A percentile compares a stretch with the other conserved stretches of the same genome.
Conservation (phyloP, 2,329 filamentous ascomycete species). For the Aspergillus sp. region DNA sequence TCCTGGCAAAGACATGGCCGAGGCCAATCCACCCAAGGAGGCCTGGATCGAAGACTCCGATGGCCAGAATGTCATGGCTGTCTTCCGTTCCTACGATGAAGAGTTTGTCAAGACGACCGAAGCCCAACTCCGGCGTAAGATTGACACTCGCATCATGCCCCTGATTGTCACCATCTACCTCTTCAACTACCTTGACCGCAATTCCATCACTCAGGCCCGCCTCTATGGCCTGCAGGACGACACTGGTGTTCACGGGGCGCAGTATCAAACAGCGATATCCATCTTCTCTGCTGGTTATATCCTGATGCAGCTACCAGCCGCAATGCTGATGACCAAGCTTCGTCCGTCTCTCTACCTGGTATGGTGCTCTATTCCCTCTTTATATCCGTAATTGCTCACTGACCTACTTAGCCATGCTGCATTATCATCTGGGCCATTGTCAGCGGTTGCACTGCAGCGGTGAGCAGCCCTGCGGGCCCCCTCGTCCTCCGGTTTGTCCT, state of each 20-base stretch:
- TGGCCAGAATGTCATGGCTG: neutral
- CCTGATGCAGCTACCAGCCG: too few species aligned
- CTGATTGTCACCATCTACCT: neutral
- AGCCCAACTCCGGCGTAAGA: neutral
- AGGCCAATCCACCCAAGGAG: neutral
- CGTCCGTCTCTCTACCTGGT: too few species aligned
- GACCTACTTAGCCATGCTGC: too few species aligned
- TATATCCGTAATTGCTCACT: too few species aligned
- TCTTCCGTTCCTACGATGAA: neutral
- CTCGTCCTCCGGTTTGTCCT: neutral
- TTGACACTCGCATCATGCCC: neutral
- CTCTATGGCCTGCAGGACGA: neutral
- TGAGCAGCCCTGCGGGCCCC: neutral
- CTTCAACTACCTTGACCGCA: constrained; percentile 1
- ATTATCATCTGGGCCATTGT: too few species aligned
- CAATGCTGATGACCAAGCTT: too few species aligned
- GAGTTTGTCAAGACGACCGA: neutral
- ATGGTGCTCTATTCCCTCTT: too few species aligned
- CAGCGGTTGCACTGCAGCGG: too few species aligned
- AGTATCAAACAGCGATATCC: neutral
- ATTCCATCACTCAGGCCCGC: constrained; percentile 1
- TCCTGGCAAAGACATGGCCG: neutral
- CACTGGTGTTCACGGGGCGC: neutral
- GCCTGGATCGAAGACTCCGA: neutral
- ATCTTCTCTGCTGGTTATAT: too few species aligned